A percentile compares a stretch with the other conserved stretches of the same genome.
Evolutionary conservation across 352 stramenopile genomes (phyloP).

Genomic region (Phytophthora sp.): DNA sequence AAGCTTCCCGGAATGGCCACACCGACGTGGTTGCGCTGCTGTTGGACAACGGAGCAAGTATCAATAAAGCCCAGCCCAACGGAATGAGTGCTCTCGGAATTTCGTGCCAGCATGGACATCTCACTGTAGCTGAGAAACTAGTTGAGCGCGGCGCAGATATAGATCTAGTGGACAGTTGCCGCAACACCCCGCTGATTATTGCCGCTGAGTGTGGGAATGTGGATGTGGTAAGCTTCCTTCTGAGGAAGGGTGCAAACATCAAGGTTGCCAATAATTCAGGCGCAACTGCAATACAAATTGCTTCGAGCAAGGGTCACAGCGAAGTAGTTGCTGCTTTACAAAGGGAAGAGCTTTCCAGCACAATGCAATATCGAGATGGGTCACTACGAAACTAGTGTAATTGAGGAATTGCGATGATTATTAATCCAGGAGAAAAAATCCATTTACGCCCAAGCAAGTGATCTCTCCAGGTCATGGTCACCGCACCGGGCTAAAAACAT

Average conservation of each 20-base stretch:
- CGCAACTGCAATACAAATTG: no score
- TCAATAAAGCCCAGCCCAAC: background rate
- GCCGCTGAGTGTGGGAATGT: background rate
- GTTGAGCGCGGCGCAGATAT: background rate
- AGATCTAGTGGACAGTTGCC: background rate
- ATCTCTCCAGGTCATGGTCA: no score
- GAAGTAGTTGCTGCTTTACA: no score
- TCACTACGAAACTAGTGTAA: no score
- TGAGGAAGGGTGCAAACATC: background rate
- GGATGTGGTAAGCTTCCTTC: background rate
- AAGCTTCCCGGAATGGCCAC: background rate
- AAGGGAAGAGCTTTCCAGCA: no score
- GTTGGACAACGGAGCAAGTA: background rate
- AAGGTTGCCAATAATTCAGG: no score
- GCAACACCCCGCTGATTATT: background rate
- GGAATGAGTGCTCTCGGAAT: background rate
- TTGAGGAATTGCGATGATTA: no score
- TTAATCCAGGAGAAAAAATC: no score
- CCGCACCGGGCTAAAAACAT: no score
- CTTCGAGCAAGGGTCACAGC: no score
- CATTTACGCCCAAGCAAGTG: no score
- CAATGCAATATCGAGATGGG: no score
- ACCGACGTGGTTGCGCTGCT: background rate
- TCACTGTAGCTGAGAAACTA: background rate
- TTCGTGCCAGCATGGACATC: background rate